phyloP scores from a whole-genome alignment of 495 filamentous ascomycete species.

The Penicillium salamii region DNA sequence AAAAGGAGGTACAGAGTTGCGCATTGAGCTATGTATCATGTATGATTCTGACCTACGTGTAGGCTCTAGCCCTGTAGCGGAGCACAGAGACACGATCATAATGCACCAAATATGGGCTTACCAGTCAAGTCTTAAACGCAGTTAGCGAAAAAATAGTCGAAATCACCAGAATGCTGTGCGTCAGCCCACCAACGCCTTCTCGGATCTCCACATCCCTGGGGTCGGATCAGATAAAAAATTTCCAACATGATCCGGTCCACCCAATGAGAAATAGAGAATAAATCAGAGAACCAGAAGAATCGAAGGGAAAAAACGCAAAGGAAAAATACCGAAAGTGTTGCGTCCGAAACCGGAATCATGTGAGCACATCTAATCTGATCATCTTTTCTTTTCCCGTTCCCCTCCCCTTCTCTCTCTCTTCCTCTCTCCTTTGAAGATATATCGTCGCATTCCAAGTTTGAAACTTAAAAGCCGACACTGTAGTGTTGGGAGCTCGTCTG shows the following conservation, averaged over 20 bases:
- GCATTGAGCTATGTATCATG: too few relatives aligned
- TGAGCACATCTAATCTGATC: conserved; percentile 46
- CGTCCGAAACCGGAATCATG: conserved; percentile 34
- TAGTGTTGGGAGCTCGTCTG: conserved; percentile 1
- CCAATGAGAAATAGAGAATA: neutral
- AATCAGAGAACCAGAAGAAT: neutral
- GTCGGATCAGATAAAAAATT: conserved; percentile 29
- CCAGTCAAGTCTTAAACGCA: conserved; percentile 9
- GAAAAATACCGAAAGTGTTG: conserved; percentile 7
- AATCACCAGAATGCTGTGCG: neutral
- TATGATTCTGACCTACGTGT: too few relatives aligned
- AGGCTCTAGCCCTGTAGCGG: too few relatives aligned
- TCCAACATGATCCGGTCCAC: neutral
- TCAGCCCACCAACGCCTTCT: conserved; percentile 24
- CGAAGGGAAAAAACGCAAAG: neutral
- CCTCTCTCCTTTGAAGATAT: neutral
- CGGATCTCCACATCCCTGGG: conserved; percentile 4
- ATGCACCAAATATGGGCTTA: too few relatives aligned
- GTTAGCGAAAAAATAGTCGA: conserved; percentile 8
- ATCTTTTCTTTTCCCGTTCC: conserved; percentile 26
- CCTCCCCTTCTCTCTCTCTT: conserved; percentile 17
- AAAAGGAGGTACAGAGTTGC: too few relatives aligned
- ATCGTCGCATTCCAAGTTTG: too few relatives aligned
- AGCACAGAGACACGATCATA: too few relatives aligned
- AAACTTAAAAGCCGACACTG: too few relatives aligned